phyloP scores from a whole-genome alignment of 345 rosid genomes.

The Hibiscus trionum region DNA sequence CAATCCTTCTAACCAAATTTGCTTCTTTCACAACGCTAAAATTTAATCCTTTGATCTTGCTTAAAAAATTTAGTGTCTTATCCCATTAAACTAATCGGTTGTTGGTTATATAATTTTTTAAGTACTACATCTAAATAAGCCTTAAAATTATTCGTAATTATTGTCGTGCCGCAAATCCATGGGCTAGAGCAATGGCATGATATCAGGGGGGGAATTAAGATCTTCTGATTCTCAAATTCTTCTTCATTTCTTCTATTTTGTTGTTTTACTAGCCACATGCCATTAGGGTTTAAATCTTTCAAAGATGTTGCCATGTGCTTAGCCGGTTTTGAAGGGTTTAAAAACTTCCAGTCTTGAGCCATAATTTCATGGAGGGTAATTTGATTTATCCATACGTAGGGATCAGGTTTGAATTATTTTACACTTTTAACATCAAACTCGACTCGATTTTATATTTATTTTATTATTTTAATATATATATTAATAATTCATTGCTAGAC shows the following conservation, averaged over 20 bases:
- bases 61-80: too few species aligned
- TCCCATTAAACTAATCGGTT: too few species aligned
- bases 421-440: background rate
- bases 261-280: background rate
- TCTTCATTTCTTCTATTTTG: background rate
- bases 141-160: background rate
- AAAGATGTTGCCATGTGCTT: conserved; percentile 20
- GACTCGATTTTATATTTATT: background rate
- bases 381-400: background rate
- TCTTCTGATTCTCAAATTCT: background rate
- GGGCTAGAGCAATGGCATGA: conserved; percentile 10
- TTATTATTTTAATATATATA: too few species aligned
- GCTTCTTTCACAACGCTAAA: too few species aligned
- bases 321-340: conserved; percentile 11
- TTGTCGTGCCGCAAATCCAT: background rate
- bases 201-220: conserved; percentile 9
- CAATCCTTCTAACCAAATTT: too few species aligned
- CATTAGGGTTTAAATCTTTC: conserved; percentile 1
- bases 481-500: background rate
- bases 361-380: background rate
- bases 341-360: background rate
- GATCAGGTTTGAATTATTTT: background rate
- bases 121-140: background rate
- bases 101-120: too few species aligned
- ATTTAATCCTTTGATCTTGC: too few species aligned